Percentiles rank a stretch among this genome's conserved stretches.
These are phyloP conservation scores for Balakata baccata DNA, from an alignment of 345 rosid genomes.

Conservation along the genomic window DNA sequence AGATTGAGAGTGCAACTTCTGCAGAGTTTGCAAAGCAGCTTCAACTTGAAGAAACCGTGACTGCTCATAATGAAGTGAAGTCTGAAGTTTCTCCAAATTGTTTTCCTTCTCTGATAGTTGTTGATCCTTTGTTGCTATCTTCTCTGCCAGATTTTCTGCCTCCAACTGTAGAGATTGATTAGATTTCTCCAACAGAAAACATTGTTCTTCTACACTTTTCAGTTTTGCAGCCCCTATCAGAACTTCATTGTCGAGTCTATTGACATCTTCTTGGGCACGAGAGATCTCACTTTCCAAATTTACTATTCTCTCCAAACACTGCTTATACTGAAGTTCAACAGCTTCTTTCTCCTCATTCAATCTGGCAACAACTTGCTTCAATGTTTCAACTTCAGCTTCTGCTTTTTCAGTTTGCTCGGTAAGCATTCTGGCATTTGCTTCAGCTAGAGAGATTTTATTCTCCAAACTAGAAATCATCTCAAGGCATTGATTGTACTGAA, in stretches of 20 bases:
- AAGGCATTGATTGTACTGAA: conserved; percentile 30
- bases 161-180: conserved; percentile 42
- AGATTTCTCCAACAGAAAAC: conserved; percentile 50
- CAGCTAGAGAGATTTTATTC: conserved; percentile 48
- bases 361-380: conserved; percentile 22
- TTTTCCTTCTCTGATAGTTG: conserved; percentile 59
- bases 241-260: conserved; percentile 24
- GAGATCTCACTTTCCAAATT: conserved; percentile 23
- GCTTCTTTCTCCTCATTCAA: conserved; percentile 26
- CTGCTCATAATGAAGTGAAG: conserved; percentile 53
- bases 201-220: conserved; percentile 22
- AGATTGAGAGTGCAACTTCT: conserved; percentile 33
- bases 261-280: conserved; percentile 28
- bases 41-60: conserved; percentile 60
- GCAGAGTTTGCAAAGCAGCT: conserved; percentile 44
- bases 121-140: conserved; percentile 51
- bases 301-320: conserved; percentile 24
- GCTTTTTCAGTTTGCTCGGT: conserved; percentile 24
- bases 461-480: conserved; percentile 24
- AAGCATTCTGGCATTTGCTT: conserved; percentile 46
- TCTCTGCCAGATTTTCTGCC: conserved; percentile 24
- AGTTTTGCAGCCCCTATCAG: conserved; percentile 20
- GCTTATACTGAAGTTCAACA: conserved; percentile 23
- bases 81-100: conserved; percentile 28
- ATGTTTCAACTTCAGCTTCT: conserved; percentile 24